Evolutionary conservation across 371 early-diverging fungal species (phyloP).

Genomic region (Neoconidiobolus thromboides): DNA sequence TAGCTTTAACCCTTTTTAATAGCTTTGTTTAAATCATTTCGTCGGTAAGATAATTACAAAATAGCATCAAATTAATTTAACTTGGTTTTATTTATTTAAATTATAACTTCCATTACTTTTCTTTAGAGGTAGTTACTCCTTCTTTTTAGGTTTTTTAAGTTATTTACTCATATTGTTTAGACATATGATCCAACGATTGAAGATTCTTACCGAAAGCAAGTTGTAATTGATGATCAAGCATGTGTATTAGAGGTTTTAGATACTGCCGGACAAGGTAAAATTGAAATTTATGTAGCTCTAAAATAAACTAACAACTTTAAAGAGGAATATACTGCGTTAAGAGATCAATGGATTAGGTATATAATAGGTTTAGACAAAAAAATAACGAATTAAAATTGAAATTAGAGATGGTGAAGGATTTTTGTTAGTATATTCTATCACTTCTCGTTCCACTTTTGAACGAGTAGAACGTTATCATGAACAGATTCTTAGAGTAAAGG

Average conservation of each 20-base stretch:
- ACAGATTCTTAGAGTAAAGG: conserved; percentile 73
- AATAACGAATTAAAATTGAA: neutral
- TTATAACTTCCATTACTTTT: neutral
- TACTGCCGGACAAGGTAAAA: conserved; percentile 80
- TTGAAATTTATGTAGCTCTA: conserved; percentile 30
- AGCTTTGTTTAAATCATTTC: conserved; percentile 14
- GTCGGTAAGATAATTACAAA: conserved; percentile 8
- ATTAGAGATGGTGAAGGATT: conserved; percentile 73
- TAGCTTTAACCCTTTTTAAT: neutral
- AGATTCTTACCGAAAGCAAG: conserved; percentile 87
- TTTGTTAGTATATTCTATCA: conserved; percentile 73
- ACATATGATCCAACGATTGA: conserved; percentile 95
- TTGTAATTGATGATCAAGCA: conserved; percentile 88
- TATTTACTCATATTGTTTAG: conserved; percentile 14
- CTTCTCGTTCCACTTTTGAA: conserved; percentile 69
- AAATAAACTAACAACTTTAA: conserved; percentile 14
- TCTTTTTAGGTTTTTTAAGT: neutral
- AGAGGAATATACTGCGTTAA: conserved; percentile 65
- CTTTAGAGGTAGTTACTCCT: neutral
- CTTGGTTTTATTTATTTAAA: neutral
- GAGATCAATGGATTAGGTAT: conserved; percentile 87
- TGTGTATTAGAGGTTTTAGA: conserved; percentile 88
- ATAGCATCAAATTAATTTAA: neutral
- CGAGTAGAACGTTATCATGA: conserved; percentile 58
- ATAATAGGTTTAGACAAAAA: conserved; percentile 1